Evolutionary conservation across 371 early-diverging fungal species (phyloP).

Genomic region (Syncephalis plumigaleata): DNA sequence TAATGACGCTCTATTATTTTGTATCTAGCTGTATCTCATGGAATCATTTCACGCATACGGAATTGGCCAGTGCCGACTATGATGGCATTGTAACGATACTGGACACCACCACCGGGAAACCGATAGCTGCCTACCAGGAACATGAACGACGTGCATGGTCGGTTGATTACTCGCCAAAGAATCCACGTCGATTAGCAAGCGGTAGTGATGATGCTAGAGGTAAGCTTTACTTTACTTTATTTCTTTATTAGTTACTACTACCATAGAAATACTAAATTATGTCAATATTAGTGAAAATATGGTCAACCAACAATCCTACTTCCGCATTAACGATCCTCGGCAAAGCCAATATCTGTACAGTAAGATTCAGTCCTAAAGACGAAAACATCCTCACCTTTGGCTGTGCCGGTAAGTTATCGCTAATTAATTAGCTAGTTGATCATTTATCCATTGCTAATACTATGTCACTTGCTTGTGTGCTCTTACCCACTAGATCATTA

Average conservation of each 20-base stretch:
- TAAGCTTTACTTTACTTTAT: conserved; percentile 3
- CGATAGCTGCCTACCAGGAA: conserved; percentile 47
- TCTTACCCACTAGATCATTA: conserved; percentile 46
- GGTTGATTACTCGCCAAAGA: conserved; percentile 57
- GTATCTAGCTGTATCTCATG: conserved; percentile 65
- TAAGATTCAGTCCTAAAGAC: conserved; percentile 66
- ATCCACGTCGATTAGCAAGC: conserved; percentile 63
- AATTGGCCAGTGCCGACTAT: conserved; percentile 74
- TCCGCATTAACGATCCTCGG: conserved; percentile 62
- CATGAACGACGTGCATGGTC: conserved; percentile 85
- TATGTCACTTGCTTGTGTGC: neutral
- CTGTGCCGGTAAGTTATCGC: conserved; percentile 50
- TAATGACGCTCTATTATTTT: neutral
- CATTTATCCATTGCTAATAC: conserved; percentile 10
- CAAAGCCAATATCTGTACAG: conserved; percentile 80
- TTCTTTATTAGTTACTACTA: neutral
- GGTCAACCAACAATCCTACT: conserved; percentile 48
- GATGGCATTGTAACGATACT: conserved; percentile 74
- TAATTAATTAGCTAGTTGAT: no score
- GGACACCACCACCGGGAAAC: conserved; percentile 51
- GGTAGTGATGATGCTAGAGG: conserved; percentile 76
- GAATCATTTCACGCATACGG: conserved; percentile 64
- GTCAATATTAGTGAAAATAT: conserved; percentile 54
- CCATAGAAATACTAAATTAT: neutral
- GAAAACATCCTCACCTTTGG: conserved; percentile 67